A percentile compares a stretch with the other conserved stretches of the same genome.
phyloP scores from a whole-genome alignment of 2,329 filamentous ascomycete species.

The Colletotrichum abscissum region DNA sequence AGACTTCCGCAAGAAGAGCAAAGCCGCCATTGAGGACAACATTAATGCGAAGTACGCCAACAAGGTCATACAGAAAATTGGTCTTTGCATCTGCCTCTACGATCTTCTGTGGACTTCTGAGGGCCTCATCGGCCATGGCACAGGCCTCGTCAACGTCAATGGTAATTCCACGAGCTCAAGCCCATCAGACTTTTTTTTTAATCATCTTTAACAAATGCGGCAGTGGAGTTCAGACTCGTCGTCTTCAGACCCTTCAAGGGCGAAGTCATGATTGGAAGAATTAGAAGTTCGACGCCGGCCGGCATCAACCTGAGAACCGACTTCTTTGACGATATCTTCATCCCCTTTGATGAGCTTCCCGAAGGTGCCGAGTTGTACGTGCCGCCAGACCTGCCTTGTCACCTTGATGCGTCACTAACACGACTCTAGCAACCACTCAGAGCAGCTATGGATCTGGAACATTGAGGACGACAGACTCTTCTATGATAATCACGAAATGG shows the following conservation, averaged over 20 bases:
- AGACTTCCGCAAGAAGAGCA: constrained; percentile 86
- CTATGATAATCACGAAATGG: constrained; percentile 90
- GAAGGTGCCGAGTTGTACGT: constrained; percentile 81
- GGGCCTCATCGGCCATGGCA: constrained; percentile 92
- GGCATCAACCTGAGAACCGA: constrained; percentile 86
- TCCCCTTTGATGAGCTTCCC: constrained; percentile 79
- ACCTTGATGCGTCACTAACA: constrained; percentile 38
- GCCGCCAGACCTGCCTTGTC: not conserved
- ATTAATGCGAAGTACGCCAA: constrained; percentile 98
- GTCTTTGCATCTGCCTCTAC: constrained; percentile 93
- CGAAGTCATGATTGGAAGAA: constrained; percentile 88
- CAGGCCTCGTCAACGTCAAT: constrained; percentile 93
- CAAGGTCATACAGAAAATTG: constrained; percentile 93
- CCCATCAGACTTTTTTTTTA: not conserved
- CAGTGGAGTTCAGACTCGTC: constrained; percentile 91
- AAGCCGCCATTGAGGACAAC: constrained; percentile 91
- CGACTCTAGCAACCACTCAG: constrained; percentile 71
- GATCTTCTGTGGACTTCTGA: constrained; percentile 91
- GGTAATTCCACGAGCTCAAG: constrained; percentile 59
- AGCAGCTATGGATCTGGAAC: constrained; percentile 88
- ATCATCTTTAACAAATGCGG: not conserved
- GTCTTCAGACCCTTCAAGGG: constrained; percentile 97
- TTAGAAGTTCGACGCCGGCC: constrained; percentile 77
- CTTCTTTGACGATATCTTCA: constrained; percentile 93
- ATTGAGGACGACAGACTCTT: constrained; percentile 80